Conservation (phyloP, 768 basidiomycete species). For the Jaapia argillacea region DNA sequence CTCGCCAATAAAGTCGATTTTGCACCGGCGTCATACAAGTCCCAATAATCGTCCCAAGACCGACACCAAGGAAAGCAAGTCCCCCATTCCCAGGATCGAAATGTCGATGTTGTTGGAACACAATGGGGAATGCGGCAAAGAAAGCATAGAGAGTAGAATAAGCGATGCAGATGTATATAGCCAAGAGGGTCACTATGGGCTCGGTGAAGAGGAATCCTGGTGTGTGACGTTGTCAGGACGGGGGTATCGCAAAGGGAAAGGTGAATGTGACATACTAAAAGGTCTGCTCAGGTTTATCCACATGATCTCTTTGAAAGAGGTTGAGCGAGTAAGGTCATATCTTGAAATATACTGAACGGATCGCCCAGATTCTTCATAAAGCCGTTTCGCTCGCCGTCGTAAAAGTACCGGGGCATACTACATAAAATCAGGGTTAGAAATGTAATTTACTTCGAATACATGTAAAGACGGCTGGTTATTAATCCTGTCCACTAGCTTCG, state of each 20-base stretch:
- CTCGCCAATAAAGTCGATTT: constrained; percentile 40
- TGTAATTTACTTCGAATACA: background rate
- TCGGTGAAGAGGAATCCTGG: constrained; percentile 51
- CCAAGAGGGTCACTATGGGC: constrained; percentile 49
- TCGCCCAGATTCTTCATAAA: constrained; percentile 30
- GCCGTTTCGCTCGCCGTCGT: constrained; percentile 35
- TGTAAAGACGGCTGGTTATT: background rate
- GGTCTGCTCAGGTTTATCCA: constrained; percentile 43
- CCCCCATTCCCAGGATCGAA: constrained; percentile 47
- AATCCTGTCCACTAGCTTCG: background rate
- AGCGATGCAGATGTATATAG: constrained; percentile 49
- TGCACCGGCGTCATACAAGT: constrained; percentile 42
- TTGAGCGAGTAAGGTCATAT: constrained; percentile 35
- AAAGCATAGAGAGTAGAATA: constrained; percentile 57
- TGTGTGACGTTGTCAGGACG: background rate
- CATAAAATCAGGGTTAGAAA: background rate
- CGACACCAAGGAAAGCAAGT: constrained; percentile 56
- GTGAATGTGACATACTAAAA: constrained; percentile 30
- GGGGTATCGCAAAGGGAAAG: constrained; percentile 5
- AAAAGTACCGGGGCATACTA: constrained; percentile 56
- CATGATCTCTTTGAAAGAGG: constrained; percentile 32
- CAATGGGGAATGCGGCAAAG: constrained; percentile 53
- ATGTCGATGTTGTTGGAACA: constrained; percentile 42
- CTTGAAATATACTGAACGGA: constrained; percentile 36
- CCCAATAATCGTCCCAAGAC: constrained; percentile 44